These are phyloP conservation scores for Hemileccinum rubropunctum DNA, from an alignment of 768 basidiomycete species.

Conservation along the genomic window DNA sequence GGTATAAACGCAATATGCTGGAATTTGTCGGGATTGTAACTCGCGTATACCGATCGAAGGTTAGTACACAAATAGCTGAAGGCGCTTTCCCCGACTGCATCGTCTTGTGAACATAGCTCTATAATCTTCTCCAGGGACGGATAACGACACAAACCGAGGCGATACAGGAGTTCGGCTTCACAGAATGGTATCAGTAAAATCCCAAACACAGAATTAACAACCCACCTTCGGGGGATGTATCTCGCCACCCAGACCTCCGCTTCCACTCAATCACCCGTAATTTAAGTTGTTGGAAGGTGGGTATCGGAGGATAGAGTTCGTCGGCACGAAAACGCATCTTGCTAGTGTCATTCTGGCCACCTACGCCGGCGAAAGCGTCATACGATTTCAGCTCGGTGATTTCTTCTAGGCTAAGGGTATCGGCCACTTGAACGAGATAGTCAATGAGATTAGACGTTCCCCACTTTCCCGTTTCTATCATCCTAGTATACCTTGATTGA, in stretches of 20 bases:
- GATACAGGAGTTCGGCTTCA: conserved; percentile 72
- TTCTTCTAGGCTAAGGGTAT: not conserved
- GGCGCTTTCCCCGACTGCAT: conserved; percentile 48
- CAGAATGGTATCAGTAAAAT: not conserved
- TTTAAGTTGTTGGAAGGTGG: conserved; percentile 60
- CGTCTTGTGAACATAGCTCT: conserved; percentile 59
- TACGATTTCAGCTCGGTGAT: not conserved
- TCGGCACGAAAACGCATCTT: conserved; percentile 51
- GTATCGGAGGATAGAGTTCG: conserved; percentile 80
- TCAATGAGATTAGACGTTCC: conserved; percentile 74
- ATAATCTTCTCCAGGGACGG: conserved; percentile 67
- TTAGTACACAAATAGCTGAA: conserved; percentile 72
- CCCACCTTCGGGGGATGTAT: conserved; percentile 77
- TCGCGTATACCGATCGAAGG: not conserved
- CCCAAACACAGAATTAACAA: not conserved
- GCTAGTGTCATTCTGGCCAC: not conserved
- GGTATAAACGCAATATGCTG: not conserved
- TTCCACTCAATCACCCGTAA: conserved; percentile 88
- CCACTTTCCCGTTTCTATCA: conserved; percentile 86
- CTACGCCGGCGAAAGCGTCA: not conserved
- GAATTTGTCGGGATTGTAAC: conserved; percentile 50
- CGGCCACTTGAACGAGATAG: conserved; percentile 72
- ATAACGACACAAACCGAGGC: conserved; percentile 58
- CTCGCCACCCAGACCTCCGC: conserved; percentile 64
- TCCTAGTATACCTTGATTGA: conserved; percentile 37